A percentile compares a stretch with the other conserved stretches of the same genome.
Conservation (phyloP, 805 yeast genomes). For the Priceomyces castillae region DNA sequence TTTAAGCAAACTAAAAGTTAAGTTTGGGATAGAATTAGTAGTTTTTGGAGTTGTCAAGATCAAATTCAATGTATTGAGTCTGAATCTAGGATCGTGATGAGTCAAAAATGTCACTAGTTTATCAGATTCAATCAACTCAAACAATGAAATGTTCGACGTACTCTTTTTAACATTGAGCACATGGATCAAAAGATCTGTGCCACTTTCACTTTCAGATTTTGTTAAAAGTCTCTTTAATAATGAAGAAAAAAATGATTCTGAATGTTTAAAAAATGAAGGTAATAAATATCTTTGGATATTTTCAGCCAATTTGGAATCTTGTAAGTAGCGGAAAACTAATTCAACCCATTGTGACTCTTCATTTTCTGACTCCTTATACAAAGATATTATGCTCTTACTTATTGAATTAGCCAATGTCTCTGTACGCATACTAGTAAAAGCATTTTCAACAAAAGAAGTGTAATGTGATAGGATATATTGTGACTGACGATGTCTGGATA, state of each 20-base stretch:
- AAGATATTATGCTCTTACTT: slow-evolving; percentile 52
- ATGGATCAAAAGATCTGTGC: slow-evolving; percentile 46
- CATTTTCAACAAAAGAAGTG: slow-evolving; percentile 45
- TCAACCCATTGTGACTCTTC: slow-evolving; percentile 47
- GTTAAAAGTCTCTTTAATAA: slow-evolving; percentile 29
- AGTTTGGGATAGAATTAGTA: slow-evolving; percentile 52
- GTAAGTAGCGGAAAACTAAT: slow-evolving; percentile 34
- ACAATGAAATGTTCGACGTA: slow-evolving; percentile 16
- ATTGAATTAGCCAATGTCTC: slow-evolving; percentile 65
- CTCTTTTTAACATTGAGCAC: slow-evolving; percentile 65
- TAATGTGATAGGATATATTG: slow-evolving; percentile 38
- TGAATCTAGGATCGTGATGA: slow-evolving; percentile 38
- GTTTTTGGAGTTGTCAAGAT: slow-evolving; percentile 60
- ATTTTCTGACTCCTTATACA: slow-evolving; percentile 19
- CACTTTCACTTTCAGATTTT: slow-evolving; percentile 18
- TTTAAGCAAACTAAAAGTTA: slow-evolving; percentile 43
- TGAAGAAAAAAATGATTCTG: slow-evolving; percentile 39
- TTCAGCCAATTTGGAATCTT: slow-evolving; percentile 29
- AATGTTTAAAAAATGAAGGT: slow-evolving; percentile 58
- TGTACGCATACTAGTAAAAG: slow-evolving; percentile 51
- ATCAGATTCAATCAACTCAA: slow-evolving; percentile 2
- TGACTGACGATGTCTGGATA: slow-evolving; percentile 47
- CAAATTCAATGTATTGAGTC: slow-evolving; percentile 60
- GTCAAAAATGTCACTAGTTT: slow-evolving; percentile 34
- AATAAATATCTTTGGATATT: slow-evolving; percentile 59